These are phyloP conservation scores for Colletotrichum sp. DNA, from an alignment of 2,329 filamentous ascomycete genomes.

Conservation along the genomic window DNA sequence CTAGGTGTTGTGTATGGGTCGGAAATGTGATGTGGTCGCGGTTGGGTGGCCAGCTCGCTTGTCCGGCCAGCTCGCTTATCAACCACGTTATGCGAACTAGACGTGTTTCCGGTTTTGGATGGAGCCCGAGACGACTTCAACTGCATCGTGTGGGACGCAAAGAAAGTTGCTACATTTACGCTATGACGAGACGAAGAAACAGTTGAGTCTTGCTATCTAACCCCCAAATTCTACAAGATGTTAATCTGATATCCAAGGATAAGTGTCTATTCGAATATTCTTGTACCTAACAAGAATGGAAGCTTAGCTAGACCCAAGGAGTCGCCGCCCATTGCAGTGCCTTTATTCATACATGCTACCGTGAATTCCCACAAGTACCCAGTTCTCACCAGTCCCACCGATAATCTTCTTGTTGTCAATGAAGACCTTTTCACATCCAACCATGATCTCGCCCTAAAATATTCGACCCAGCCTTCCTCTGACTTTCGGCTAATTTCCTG, in stretches of 20 bases:
- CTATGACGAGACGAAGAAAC: neutral
- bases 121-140: neutral
- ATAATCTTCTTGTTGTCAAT: neutral
- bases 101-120: neutral
- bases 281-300: neutral
- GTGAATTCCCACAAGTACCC: accelerated
- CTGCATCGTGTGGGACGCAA: neutral
- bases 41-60: too few species aligned
- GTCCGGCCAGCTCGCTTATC: too few species aligned
- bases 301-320: neutral
- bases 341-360: accelerated
- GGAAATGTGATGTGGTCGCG: too few species aligned
- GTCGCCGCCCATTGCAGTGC: neutral
- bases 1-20: too few species aligned
- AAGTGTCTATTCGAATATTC: neutral
- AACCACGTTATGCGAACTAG: neutral
- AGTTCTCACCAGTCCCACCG: accelerated
- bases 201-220: accelerated
- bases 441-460: accelerated
- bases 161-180: neutral
- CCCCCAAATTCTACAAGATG: neutral
- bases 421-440: neutral
- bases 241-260: neutral
- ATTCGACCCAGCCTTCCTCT: accelerated
- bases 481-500: accelerated